Conservation (phyloP, 768 basidiomycete genomes). For the Mycena kentingensis region DNA sequence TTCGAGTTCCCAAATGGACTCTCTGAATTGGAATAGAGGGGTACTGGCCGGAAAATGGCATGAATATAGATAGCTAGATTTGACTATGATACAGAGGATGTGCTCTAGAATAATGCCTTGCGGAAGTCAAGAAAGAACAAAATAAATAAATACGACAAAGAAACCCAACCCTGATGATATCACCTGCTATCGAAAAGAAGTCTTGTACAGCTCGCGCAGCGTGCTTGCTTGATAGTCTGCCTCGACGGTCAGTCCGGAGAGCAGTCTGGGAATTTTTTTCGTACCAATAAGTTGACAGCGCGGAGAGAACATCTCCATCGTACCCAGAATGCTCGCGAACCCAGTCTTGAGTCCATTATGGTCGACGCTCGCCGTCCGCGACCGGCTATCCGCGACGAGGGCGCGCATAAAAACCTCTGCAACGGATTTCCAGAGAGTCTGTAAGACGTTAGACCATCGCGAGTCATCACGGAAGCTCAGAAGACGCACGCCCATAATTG, state of each 20-base stretch:
- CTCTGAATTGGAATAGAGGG: no score
- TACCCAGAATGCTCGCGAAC: slow-evolving; percentile 1
- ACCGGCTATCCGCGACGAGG: slow-evolving; percentile 10
- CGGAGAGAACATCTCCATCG: slow-evolving; percentile 7
- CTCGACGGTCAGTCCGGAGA: background rate
- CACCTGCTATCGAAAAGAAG: no score
- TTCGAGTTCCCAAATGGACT: no score
- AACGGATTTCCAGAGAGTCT: slow-evolving; percentile 17
- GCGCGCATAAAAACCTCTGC: slow-evolving; percentile 14
- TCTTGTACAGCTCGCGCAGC: slow-evolving; percentile 2
- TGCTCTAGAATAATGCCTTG: no score
- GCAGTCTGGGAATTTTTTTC: background rate
- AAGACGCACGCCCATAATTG: slow-evolving; percentile 13
- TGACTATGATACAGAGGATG: no score
- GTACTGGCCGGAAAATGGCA: no score
- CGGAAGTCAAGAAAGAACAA: no score
- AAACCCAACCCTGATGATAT: no score
- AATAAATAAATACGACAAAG: no score
- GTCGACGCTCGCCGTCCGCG: slow-evolving; percentile 7
- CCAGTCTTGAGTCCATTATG: slow-evolving; percentile 8
- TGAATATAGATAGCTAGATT: no score
- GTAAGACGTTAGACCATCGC: background rate
- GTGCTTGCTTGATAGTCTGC: slow-evolving; percentile 12
- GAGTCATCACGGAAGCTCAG: background rate
- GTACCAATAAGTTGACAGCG: slow-evolving; percentile 13